phyloP scores from a whole-genome alignment of 2,329 filamentous ascomycete species.

The Claviceps sp. region DNA sequence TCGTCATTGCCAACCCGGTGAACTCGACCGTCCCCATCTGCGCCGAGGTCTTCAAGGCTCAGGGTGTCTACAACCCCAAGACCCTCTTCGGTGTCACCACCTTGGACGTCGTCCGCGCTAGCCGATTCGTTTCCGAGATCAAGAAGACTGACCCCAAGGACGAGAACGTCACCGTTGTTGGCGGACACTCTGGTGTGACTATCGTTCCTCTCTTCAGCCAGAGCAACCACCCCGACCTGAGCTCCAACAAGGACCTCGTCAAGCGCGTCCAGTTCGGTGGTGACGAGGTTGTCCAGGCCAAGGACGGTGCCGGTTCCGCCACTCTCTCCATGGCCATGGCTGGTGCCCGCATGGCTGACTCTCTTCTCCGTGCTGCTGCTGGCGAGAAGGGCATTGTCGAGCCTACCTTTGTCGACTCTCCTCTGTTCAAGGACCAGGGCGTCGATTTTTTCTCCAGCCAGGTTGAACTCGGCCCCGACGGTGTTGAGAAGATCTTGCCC shows the following conservation, averaged over 20 bases:
- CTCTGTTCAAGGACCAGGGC: conserved; percentile 96
- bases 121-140: conserved; percentile 92
- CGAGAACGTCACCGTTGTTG: conserved; percentile 92
- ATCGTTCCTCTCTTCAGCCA: conserved; percentile 97
- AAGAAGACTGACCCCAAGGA: conserved; percentile 80
- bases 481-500: conserved; percentile 85
- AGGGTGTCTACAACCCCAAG: conserved; percentile 97
- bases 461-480: conserved; percentile 91
- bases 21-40: conserved; percentile 99
- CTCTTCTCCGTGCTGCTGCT: conserved; percentile 79
- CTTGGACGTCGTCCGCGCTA: conserved; percentile 94
- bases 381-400: conserved; percentile 92
- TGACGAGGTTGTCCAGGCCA: conserved; percentile 98
- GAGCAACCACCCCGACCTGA: conserved; percentile 73
- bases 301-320: conserved; percentile 92
- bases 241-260: conserved; percentile 66
- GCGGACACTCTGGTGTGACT: conserved; percentile 94
- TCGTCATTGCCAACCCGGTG: conserved; percentile 98
- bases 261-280: conserved; percentile 97
- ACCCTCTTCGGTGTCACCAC: conserved; percentile 98
- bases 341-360: conserved; percentile 73
- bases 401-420: conserved; percentile 93
- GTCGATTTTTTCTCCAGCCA: conserved; percentile 93
- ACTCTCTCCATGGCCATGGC: conserved; percentile 99
- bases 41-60: conserved; percentile 91